These are phyloP conservation scores for Termitomyces sp. DNA, from an alignment of 768 basidiomycete genomes.

Conservation along the genomic window DNA sequence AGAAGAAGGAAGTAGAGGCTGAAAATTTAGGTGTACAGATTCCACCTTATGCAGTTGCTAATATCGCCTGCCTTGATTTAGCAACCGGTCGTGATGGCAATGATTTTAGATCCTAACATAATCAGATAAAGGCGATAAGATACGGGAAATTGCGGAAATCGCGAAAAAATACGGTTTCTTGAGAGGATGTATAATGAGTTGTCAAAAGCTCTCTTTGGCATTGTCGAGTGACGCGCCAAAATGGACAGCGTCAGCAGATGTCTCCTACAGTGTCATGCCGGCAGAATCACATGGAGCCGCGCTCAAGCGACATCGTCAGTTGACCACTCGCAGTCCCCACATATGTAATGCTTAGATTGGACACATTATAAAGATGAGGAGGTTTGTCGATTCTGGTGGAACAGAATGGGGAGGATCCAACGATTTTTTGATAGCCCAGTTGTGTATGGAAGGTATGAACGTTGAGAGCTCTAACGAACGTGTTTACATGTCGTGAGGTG, in stretches of 20 bases:
- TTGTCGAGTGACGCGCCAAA: neutral
- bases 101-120: slow-evolving; percentile 16
- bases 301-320: neutral
- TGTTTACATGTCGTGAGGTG: no score
- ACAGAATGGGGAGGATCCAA: neutral
- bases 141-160: neutral
- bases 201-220: no score
- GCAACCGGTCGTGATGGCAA: slow-evolving; percentile 17
- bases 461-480: neutral
- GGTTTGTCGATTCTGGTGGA: neutral
- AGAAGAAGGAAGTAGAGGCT: slow-evolving; percentile 11
- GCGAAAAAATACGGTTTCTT: neutral
- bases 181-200: no score
- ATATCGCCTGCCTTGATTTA: slow-evolving; percentile 4
- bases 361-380: neutral
- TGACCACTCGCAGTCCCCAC: neutral
- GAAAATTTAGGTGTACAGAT: slow-evolving; percentile 9
- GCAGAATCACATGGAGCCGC: slow-evolving; percentile 13
- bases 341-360: neutral
- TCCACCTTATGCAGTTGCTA: neutral
- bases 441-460: neutral
- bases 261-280: neutral
- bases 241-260: neutral
- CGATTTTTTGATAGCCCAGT: neutral
- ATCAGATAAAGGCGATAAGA: slow-evolving; percentile 12